Conservation (phyloP, 768 basidiomycete species). For the Agaricus sinodeliciosus region DNA sequence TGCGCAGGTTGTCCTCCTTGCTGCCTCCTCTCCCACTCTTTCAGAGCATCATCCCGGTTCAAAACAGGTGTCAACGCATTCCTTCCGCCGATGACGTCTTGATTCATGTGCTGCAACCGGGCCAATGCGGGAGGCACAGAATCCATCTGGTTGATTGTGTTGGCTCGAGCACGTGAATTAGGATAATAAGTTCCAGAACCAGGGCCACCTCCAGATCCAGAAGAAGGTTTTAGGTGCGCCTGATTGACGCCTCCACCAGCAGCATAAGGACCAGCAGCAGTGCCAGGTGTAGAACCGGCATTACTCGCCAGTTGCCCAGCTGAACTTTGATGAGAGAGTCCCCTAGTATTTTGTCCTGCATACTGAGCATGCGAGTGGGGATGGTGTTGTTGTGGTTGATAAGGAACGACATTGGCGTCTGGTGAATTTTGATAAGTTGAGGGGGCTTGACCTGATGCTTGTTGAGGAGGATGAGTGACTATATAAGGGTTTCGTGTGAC, state of each 20-base stretch:
- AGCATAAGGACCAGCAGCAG: no score
- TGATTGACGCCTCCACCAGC: background rate
- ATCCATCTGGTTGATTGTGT: conserved; percentile 90
- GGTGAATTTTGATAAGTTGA: conserved; percentile 19
- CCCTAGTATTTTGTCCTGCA: background rate
- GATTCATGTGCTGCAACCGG: conserved; percentile 82
- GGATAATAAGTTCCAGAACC: conserved; percentile 61
- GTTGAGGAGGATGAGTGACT: conserved; percentile 38
- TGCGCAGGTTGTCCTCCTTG: conserved; percentile 55
- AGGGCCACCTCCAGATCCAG: conserved; percentile 21
- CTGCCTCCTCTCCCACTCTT: conserved; percentile 93
- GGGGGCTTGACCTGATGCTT: conserved; percentile 17
- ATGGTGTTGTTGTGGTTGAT: conserved; percentile 15
- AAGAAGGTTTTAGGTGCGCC: background rate
- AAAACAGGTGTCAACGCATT: conserved; percentile 90
- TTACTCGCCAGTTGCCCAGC: background rate
- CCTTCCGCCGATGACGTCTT: conserved; percentile 68
- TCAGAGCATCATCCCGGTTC: conserved; percentile 90
- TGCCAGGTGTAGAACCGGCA: background rate
- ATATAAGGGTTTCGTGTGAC: conserved; percentile 82
- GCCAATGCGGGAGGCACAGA: conserved; percentile 89
- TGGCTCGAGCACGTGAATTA: conserved; percentile 69
- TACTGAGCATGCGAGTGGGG: conserved; percentile 6
- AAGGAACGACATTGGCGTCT: conserved; percentile 22
- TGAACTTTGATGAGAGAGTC: background rate